These are phyloP conservation scores for Cinchona pubescens DNA, from an alignment of 257 asterid species.

Conservation along the genomic window DNA sequence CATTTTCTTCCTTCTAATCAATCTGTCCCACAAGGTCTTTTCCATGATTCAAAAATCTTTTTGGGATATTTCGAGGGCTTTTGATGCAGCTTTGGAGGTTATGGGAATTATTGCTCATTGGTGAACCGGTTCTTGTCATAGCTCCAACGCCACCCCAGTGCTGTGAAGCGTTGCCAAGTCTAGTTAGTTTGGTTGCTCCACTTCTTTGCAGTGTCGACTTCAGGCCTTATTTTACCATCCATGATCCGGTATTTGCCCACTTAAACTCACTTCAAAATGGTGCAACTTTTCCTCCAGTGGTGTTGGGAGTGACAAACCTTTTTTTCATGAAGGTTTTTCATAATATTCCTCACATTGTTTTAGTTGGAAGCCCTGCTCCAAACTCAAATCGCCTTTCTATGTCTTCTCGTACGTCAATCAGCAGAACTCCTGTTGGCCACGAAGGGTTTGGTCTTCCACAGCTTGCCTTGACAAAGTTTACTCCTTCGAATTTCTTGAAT, in stretches of 20 bases:
- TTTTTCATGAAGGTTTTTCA: constrained; percentile 89
- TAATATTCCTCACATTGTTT: constrained; percentile 80
- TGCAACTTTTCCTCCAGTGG: constrained; percentile 73
- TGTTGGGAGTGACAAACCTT: constrained; percentile 93
- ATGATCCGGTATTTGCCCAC: constrained; percentile 78
- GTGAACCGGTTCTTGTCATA: constrained; percentile 87
- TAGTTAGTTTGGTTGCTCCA: constrained; percentile 93
- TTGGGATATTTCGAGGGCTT: constrained; percentile 80
- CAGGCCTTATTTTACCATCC: constrained; percentile 95
- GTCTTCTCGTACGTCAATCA: constrained; percentile 45
- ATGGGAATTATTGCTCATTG: constrained; percentile 88
- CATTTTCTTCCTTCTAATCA: constrained; percentile 87
- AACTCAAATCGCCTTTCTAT: constrained; percentile 52
- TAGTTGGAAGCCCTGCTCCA: constrained; percentile 80
- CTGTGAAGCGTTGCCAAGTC: constrained; percentile 89
- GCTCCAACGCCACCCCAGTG: constrained; percentile 97
- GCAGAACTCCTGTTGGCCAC: constrained; percentile 47
- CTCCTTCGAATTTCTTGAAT: constrained; percentile 76
- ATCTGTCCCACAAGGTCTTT: constrained; percentile 86
- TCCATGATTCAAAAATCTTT: constrained; percentile 98
- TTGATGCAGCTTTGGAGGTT: constrained; percentile 93
- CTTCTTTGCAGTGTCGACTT: constrained; percentile 84
- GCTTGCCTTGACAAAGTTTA: constrained; percentile 58
- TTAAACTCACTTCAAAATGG: constrained; percentile 72
- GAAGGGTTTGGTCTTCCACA: constrained; percentile 47